These are phyloP conservation scores for Teratosphaeriaceae sp. DNA, from an alignment of 2,329 filamentous ascomycete species.

Conservation along the genomic window DNA sequence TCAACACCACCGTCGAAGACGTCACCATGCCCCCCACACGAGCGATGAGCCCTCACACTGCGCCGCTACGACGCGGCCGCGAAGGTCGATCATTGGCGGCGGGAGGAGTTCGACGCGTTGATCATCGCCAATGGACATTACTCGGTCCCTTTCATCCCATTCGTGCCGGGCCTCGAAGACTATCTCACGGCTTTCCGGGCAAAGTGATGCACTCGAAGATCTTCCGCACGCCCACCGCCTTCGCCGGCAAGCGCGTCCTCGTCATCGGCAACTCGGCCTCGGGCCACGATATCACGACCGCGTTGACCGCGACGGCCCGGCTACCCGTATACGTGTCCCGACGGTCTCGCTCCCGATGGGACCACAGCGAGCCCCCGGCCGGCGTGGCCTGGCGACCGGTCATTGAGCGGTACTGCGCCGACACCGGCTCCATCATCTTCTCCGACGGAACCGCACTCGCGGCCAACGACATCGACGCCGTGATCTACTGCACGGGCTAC, in stretches of 20 bases:
- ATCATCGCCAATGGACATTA: slow-evolving; percentile 52
- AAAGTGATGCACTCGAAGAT: slow-evolving; percentile 46
- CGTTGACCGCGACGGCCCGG: slow-evolving; percentile 37
- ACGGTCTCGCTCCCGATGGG: slow-evolving; percentile 42
- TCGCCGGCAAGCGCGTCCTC: slow-evolving; percentile 51
- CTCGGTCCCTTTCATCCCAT: slow-evolving; percentile 44
- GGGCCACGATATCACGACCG: slow-evolving; percentile 49
- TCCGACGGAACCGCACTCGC: slow-evolving; percentile 46
- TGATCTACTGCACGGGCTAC: slow-evolving; percentile 64
- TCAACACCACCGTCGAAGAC: neutral
- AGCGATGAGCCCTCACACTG: neutral
- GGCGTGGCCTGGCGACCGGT: neutral
- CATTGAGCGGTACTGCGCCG: neutral
- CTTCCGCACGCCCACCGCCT: slow-evolving; percentile 41
- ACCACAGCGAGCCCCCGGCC: slow-evolving; percentile 52
- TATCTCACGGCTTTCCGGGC: slow-evolving; percentile 40
- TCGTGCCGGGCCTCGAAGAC: slow-evolving; percentile 41
- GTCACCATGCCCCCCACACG: neutral
- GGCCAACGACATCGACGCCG: slow-evolving; percentile 46
- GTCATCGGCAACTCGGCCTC: slow-evolving; percentile 52
- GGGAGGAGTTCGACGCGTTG: slow-evolving; percentile 40
- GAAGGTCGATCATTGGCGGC: neutral
- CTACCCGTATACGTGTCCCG: slow-evolving; percentile 43
- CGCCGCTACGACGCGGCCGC: neutral
- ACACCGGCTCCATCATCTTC: slow-evolving; percentile 31